Evolutionary conservation across 768 basidiomycete genomes (phyloP).

Genomic region (Lactifluus hygrophoroides): DNA sequence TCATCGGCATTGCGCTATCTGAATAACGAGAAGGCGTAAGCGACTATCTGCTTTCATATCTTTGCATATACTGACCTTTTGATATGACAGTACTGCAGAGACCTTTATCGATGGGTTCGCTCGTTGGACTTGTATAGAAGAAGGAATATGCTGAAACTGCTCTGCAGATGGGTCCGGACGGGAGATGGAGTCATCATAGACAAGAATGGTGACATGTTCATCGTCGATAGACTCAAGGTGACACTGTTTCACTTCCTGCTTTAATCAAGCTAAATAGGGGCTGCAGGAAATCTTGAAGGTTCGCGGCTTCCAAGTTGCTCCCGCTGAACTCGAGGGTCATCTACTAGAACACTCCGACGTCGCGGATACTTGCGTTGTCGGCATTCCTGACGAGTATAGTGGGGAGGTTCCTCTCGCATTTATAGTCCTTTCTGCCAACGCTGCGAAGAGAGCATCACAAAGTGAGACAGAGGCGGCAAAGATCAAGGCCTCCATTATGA

Average conservation of each 20-base stretch:
- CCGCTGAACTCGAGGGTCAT: slow-evolving; percentile 63
- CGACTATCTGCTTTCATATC: not conserved
- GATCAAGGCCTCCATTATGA: slow-evolving; percentile 14
- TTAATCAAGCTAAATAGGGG: slow-evolving; percentile 18
- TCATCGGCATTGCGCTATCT: slow-evolving; percentile 37
- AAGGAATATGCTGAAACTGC: not conserved
- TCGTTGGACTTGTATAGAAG: not conserved
- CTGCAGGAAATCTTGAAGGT: slow-evolving; percentile 55
- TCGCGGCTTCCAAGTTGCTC: slow-evolving; percentile 65
- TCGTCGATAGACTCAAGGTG: slow-evolving; percentile 56
- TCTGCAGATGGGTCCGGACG: slow-evolving; percentile 53
- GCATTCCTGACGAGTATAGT: slow-evolving; percentile 58
- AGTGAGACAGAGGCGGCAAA: not conserved
- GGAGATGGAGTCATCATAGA: slow-evolving; percentile 56
- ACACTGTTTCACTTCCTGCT: not conserved
- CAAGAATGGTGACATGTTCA: slow-evolving; percentile 45
- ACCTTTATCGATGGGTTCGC: slow-evolving; percentile 58
- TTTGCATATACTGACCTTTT: not conserved
- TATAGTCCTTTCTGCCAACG: slow-evolving; percentile 38
- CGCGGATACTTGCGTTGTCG: slow-evolving; percentile 54
- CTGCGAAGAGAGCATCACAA: slow-evolving; percentile 1
- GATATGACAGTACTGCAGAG: slow-evolving; percentile 45
- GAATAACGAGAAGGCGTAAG: slow-evolving; percentile 53
- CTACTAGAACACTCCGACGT: slow-evolving; percentile 54
- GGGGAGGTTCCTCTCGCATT: slow-evolving; percentile 69